A percentile compares a stretch with the other conserved stretches of the same genome.
Evolutionary conservation across 2,329 filamentous ascomycete species (phyloP).

Genomic region (Dendrostoma leiphaemia): DNA sequence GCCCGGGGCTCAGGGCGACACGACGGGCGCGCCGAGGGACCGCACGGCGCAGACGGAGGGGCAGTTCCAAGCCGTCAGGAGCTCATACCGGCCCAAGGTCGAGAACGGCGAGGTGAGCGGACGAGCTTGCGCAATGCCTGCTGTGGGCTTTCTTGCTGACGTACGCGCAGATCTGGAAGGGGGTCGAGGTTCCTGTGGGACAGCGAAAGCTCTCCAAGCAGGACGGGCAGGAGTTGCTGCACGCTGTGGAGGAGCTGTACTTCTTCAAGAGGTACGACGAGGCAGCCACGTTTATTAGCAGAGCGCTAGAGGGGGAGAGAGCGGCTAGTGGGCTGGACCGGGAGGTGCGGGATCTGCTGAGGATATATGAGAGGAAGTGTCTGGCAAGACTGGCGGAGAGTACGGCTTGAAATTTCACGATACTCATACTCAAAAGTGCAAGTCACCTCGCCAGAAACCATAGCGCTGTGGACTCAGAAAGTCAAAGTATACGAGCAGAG

Average conservation of each 20-base stretch:
- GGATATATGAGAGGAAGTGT: conserved; percentile 43
- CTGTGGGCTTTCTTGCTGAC: background rate
- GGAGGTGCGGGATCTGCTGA: conserved; percentile 40
- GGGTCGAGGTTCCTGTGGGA: conserved; percentile 39
- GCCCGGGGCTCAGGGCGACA: conserved; percentile 3
- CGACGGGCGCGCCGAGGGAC: conserved; percentile 19
- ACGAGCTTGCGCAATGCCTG: too few species aligned
- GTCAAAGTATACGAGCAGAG: background rate
- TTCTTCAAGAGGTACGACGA: conserved; percentile 48
- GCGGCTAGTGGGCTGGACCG: conserved; percentile 36
- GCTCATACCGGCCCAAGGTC: conserved; percentile 44
- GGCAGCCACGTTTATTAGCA: conserved; percentile 39
- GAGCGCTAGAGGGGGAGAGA: conserved; percentile 31
- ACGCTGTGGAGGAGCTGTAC: conserved; percentile 58
- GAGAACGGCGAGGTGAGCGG: conserved; percentile 56
- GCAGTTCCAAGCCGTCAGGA: conserved; percentile 45
- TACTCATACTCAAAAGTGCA: background rate
- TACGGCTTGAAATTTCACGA: too few species aligned
- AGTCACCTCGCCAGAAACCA: too few species aligned
- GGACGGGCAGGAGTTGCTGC: conserved; percentile 47
- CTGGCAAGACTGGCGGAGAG: conserved; percentile 25
- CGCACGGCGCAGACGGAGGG: conserved; percentile 45
- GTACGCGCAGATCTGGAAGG: conserved; percentile 40
- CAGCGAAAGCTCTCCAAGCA: conserved; percentile 38
- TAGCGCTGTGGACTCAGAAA: too few species aligned